phyloP scores from a whole-genome alignment of 768 basidiomycete genomes.

The Megacollybia marginata region DNA sequence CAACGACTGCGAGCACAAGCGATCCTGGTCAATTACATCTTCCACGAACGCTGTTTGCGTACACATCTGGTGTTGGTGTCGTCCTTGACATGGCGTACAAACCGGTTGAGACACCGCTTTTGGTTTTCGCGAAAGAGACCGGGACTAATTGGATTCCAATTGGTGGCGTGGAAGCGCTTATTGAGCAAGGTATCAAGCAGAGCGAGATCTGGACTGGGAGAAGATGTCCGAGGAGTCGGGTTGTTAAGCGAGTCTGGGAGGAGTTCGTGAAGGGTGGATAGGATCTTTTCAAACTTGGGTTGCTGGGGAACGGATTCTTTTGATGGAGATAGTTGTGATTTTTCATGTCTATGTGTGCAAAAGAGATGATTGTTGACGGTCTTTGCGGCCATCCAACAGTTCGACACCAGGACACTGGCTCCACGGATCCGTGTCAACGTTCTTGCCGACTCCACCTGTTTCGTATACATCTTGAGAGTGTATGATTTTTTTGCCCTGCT shows the following conservation, averaged over 20 bases:
- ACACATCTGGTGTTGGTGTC: slow-evolving; percentile 42
- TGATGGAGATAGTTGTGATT: too few relatives aligned
- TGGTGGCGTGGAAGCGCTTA: slow-evolving; percentile 75
- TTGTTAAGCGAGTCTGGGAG: slow-evolving; percentile 41
- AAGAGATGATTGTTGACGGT: too few relatives aligned
- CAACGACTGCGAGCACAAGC: slow-evolving; percentile 22
- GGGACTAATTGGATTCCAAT: slow-evolving; percentile 59
- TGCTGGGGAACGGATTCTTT: too few relatives aligned
- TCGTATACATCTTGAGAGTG: too few relatives aligned
- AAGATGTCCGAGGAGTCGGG: slow-evolving; percentile 40
- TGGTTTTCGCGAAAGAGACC: slow-evolving; percentile 52
- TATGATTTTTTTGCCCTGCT: too few relatives aligned
- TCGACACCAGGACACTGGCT: too few relatives aligned
- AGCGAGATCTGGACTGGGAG: slow-evolving; percentile 79
- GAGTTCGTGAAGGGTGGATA: too few relatives aligned
- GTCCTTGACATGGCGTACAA: slow-evolving; percentile 95
- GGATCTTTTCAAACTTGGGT: too few relatives aligned
- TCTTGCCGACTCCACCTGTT: too few relatives aligned
- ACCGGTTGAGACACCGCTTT: slow-evolving; percentile 77
- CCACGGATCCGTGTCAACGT: too few relatives aligned
- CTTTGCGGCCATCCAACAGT: too few relatives aligned
- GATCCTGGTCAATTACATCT: slow-evolving; percentile 37
- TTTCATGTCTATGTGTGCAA: too few relatives aligned
- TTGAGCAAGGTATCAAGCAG: slow-evolving; percentile 86
- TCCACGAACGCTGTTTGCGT: slow-evolving; percentile 48